Base-by-base conservation (phyloP, 345 rosid species). In the Sonneratia alba region DNA sequence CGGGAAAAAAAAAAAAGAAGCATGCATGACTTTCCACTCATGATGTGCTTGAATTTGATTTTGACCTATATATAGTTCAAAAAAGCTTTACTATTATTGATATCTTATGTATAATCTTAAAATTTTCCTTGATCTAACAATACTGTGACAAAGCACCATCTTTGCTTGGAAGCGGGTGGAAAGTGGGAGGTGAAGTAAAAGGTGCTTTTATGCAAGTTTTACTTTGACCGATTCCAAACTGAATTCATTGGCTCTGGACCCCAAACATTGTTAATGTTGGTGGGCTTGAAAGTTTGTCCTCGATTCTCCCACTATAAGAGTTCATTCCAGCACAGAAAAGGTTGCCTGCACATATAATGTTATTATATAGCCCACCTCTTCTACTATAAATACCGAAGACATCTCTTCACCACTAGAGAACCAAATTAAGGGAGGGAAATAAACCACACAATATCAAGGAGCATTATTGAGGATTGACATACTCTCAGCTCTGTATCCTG, bases 211-310 rank as follows among this genome's bases (percentile, higher is more conserved):
- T 27, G 32, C 0, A 27, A 27, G 32, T 27, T 27, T 27, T 27
- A 27, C 32, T 27, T 27, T 1, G 32, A 27, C 32, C 32, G 32
- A 27, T 27, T 27, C 32, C 32, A 27, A 27, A 27, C 32, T 27
- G 32, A 27, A 27, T 27, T 27, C 32, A 27, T 27, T 27, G 32
- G 32, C 32, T 27, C 32, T 27, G 62, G 27, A 56, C 62, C 24
- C n/a, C 62, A 21, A 56, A 56, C 62, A 56, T 56, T 56, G 62
- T 56, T 56, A 56, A 56, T 56, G 62, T 56, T 56, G 62, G 62
- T 56, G 24, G 62, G 62, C 62, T 56, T 45, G 32, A 56, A 22
- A 22, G 0, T 6, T 56, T 21, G 62, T 56, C 27, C 62, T 19
- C 21, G 62, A 56, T 56, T 56, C 62, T 22, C 32, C 24, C n/a